Evolutionary conservation across 352 stramenopile genomes (phyloP).

Genomic region (Globisporangium takayamanum): DNA sequence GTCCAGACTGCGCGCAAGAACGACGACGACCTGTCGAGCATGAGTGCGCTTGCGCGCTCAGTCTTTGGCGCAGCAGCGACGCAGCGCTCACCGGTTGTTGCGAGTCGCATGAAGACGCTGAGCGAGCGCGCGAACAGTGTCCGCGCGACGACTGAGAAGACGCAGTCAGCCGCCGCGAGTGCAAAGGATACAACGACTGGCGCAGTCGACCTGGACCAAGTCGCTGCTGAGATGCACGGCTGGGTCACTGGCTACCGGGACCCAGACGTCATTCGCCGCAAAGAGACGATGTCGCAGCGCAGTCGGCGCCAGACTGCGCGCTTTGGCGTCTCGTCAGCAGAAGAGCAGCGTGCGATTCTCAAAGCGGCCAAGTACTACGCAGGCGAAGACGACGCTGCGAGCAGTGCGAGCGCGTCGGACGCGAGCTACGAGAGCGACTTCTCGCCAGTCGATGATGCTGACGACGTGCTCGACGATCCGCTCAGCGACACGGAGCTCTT

Average conservation of each 20-base stretch:
- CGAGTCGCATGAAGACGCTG: not conserved
- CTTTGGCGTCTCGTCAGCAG: constrained; percentile 32
- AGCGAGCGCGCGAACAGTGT: too few species aligned
- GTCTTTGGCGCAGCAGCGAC: constrained; percentile 1
- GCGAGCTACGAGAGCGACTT: constrained; percentile 33
- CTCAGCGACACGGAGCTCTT: constrained; percentile 39
- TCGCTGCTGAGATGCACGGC: constrained; percentile 38
- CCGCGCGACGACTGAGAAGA: too few species aligned
- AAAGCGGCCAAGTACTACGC: constrained; percentile 34
- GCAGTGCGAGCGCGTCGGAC: constrained; percentile 18
- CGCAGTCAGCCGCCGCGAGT: too few species aligned
- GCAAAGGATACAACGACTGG: too few species aligned
- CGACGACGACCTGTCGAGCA: not conserved
- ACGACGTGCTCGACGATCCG: constrained; percentile 23
- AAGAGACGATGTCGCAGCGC: constrained; percentile 39
- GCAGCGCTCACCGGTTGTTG: too few species aligned
- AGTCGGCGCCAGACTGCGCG: constrained; percentile 28
- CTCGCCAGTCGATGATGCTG: constrained; percentile 28
- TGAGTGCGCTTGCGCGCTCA: constrained; percentile 6
- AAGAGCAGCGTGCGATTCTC: constrained; percentile 33
- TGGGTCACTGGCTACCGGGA: constrained; percentile 53
- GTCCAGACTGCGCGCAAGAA: not conserved
- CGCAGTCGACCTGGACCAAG: constrained; percentile 16
- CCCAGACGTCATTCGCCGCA: constrained; percentile 47
- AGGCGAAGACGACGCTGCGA: constrained; percentile 25